Base-by-base conservation (phyloP, 345 rosid genomes). In the Geranium brycei region DNA sequence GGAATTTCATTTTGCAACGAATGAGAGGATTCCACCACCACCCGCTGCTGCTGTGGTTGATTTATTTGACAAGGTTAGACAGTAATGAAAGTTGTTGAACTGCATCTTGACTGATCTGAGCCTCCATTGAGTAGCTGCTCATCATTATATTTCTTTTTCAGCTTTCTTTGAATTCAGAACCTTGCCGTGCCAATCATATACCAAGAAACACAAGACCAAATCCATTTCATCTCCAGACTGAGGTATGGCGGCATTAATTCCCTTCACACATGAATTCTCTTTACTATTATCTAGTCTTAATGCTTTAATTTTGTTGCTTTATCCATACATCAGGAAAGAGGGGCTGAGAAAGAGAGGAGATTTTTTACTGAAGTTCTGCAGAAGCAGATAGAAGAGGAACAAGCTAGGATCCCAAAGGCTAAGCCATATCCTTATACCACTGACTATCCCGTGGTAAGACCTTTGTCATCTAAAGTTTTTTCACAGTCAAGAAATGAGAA, bases 371-470 rank as follows among this genome's bases (percentile, higher is more conserved):
- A 88, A 60, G 57, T 91, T 10, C 61, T 68, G 61, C 83, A 78
- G 55, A 85, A 91, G 73, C 80, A 77, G 66, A 23, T 79, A 66
- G 96, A 82, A 66, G 97, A 84, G 68, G 99, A 85, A 82, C 83
- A 69, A 62, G 82, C 84, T 17, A 82, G 93, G 66, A 70, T 91
- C 63, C 96, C 89, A 23, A 88, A 80, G 78, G 95, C 96, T 53
- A 81, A 65, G 51, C 99, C 99, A 63, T 91, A 91, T 75, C 99
- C 99, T 31, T 95, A 88, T 67, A 88, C 97, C 8, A 91, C 99
- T 4, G 99, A 93, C 59, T 95, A 79, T 75, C 97, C 97, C 4
- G 91, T 91, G 97, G 99, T 93, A 90, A 30, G 14, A 35, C 14
- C 69, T 47, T 18, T 62, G 31, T 56, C 31, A 51, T 64, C 56